Evolutionary conservation across 2,329 filamentous ascomycete genomes (phyloP).

Genomic region (Apiospora aurea): DNA sequence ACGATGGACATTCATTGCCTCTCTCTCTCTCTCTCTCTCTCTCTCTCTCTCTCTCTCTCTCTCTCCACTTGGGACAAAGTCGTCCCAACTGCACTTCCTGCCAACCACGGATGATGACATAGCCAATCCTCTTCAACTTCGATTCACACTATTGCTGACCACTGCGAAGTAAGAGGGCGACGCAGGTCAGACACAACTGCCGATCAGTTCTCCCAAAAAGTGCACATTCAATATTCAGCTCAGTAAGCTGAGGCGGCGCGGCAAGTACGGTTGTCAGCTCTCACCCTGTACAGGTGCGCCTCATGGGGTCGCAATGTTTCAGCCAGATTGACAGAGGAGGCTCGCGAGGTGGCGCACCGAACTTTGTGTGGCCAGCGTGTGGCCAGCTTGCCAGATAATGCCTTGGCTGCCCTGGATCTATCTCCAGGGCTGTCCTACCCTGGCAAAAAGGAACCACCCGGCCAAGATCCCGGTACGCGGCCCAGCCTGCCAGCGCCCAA

Average conservation of each 20-base stretch:
- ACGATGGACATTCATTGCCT: not conserved
- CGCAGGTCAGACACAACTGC: not conserved
- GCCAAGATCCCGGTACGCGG: conserved; percentile 5
- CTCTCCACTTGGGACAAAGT: not conserved
- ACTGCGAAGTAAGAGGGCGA: not conserved
- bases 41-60: not conserved
- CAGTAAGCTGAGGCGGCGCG: conserved; percentile 3
- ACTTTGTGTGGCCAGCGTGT: not conserved
- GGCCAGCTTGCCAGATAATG: not conserved
- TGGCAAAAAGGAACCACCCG: not conserved
- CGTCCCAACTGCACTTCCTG: not conserved
- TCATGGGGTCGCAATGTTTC: conserved; percentile 9
- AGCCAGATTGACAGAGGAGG: not conserved
- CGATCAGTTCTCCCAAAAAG: not conserved
- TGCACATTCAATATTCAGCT: conserved; percentile 6
- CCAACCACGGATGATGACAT: not conserved
- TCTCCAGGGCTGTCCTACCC: not conserved
- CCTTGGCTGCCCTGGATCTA: not conserved
- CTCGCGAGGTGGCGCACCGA: not conserved
- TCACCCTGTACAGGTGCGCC: not conserved
- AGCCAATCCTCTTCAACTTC: not conserved
- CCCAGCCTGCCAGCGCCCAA: not conserved
- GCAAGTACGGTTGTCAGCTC: not conserved
- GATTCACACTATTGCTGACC: not conserved
- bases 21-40: not conserved